Base-by-base conservation (phyloP, 2,329 filamentous ascomycete genomes). In the Calonectria montana region DNA sequence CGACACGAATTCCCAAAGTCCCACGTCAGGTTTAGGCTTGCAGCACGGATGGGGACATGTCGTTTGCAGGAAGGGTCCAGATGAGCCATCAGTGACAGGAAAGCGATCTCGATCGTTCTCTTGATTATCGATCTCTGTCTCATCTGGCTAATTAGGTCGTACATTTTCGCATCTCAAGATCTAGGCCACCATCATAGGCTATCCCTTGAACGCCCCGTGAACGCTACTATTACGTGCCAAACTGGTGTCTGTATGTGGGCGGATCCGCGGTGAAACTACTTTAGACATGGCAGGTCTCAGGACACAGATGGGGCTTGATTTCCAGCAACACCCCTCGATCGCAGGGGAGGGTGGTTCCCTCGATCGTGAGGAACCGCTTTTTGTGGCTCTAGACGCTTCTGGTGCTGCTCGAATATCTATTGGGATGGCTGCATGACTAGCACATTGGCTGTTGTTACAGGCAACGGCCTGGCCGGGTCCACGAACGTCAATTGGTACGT, bases 161-260 rank as follows among this genome's bases (percentile, higher is more conserved):
- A 66, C 64, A 47, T 41, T 59, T 61, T 71, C 75, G 70, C 75
- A 65, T 75, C 69, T 72, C 48, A 59, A 69, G 70, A 77, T 75
- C 74, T 71, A 50, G 57, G 55, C 55, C 68, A 67, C 65, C 55
- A 67, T 53, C 35, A 61, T 47, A 70, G 57, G 47, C 66, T 69
- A 67, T 76, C 76, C 67, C 73, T 74, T 70, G 37, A 66, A 62
- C 23, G 67, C 65, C 67, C 67, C 66, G 73, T 73, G 76, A 73
- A 74, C 76, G 47, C 55, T 16, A 48, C 68, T 64, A 21, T 70
- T 77, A 69, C 74, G 74, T 77, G 69, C 74, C 72, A 76, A 50
- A 55, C 57, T 68, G 45, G 68, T 65, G 63, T 37, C 41, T 63
- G 45, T 55, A 67, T 57, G 47, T 21, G 63, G 31, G 35, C 68